Percentiles rank a stretch among this genome's conserved stretches.
phyloP scores from a whole-genome alignment of 2,329 filamentous ascomycete species.

The Colletotrichum navitas region DNA sequence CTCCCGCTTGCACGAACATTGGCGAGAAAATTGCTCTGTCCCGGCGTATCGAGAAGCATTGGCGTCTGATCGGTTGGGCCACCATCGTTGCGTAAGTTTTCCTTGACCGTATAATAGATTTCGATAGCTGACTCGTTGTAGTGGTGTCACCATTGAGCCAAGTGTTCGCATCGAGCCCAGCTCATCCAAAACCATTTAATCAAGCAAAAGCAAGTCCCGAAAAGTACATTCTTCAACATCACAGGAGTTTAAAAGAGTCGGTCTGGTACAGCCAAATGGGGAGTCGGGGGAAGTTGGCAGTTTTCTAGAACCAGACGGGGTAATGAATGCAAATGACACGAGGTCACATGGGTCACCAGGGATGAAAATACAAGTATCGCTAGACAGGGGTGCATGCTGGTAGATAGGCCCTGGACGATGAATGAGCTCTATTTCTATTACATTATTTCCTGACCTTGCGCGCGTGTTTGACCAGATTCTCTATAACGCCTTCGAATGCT shows the following conservation, averaged over 20 bases:
- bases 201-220: constrained; percentile 31
- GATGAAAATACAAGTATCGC: constrained; percentile 18
- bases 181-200: constrained; percentile 53
- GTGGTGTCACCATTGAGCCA: constrained; percentile 67
- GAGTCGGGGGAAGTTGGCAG: constrained; percentile 16
- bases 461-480: constrained; percentile 93
- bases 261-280: constrained; percentile 34
- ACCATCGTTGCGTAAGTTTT: constrained; percentile 77
- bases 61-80: constrained; percentile 94
- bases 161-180: constrained; percentile 61
- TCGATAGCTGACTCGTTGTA: constrained; percentile 49
- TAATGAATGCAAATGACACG: constrained; percentile 40
- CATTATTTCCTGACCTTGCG: constrained; percentile 82
- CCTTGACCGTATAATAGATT: neutral
- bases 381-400: constrained; percentile 39
- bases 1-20: constrained; percentile 94
- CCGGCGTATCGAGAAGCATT: constrained; percentile 98
- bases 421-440: constrained; percentile 35
- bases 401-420: constrained; percentile 38
- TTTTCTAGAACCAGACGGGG: constrained; percentile 39
- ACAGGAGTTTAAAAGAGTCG: constrained; percentile 39
- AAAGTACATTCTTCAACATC: constrained; percentile 39
- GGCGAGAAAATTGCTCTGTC: constrained; percentile 98
- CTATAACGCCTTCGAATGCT: constrained; percentile 95
- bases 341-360: constrained; percentile 10